Percentiles rank a stretch among this genome's conserved stretches.
These are phyloP conservation scores for Wickerhamomyces alni DNA, from an alignment of 805 yeast genomes.

Conservation along the genomic window DNA sequence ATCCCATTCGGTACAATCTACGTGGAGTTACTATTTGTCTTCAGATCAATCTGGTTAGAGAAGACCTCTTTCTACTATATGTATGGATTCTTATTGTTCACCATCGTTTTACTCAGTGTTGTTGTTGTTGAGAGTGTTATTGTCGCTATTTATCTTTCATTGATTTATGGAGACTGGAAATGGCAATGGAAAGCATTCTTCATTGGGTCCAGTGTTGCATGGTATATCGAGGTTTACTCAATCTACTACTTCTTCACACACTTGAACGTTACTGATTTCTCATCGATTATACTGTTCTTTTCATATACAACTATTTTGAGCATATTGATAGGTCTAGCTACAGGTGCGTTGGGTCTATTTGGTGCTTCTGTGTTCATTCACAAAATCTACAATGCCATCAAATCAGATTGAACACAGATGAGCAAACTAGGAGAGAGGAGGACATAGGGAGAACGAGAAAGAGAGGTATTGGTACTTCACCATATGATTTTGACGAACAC, in stretches of 20 bases:
- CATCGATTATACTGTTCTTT: slow-evolving; percentile 62
- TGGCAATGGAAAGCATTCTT: slow-evolving; percentile 87
- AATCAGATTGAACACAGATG: slow-evolving; percentile 37
- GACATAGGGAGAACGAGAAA: not conserved
- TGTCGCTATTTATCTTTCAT: slow-evolving; percentile 58
- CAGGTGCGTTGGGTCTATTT: slow-evolving; percentile 70
- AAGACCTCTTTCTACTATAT: slow-evolving; percentile 72
- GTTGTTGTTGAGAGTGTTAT: slow-evolving; percentile 69
- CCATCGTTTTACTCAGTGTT: slow-evolving; percentile 51
- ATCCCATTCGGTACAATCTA: slow-evolving; percentile 78
- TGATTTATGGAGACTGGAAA: slow-evolving; percentile 47
- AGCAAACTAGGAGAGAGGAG: not conserved
- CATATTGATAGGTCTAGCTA: slow-evolving; percentile 55
- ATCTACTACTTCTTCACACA: slow-evolving; percentile 55
- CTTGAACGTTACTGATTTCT: slow-evolving; percentile 58
- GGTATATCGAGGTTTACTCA: slow-evolving; percentile 64
- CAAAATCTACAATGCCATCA: slow-evolving; percentile 52
- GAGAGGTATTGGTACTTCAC: too few species aligned
- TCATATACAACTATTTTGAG: slow-evolving; percentile 66
- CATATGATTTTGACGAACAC: slow-evolving; percentile 2
- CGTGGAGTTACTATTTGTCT: slow-evolving; percentile 67
- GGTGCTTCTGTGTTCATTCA: slow-evolving; percentile 63
- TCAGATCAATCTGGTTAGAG: slow-evolving; percentile 75
- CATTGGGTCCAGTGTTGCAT: slow-evolving; percentile 64
- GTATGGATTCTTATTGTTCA: slow-evolving; percentile 70